phyloP scores from a whole-genome alignment of 1,284 basidiomycete species.

The Trametes pubescens region DNA sequence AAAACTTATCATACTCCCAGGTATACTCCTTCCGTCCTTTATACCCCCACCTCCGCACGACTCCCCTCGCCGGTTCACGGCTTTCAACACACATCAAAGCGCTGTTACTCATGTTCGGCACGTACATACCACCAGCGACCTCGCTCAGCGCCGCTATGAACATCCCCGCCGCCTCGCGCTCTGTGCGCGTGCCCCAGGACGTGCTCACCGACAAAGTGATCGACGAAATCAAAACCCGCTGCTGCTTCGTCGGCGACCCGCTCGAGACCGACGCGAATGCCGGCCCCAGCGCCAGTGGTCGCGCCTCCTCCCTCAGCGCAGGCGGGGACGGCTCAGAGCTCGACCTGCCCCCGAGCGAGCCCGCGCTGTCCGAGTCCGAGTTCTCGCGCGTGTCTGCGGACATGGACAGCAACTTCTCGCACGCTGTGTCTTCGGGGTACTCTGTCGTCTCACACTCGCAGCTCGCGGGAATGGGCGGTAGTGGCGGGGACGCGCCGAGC shows the following conservation, averaged over 20 bases:
- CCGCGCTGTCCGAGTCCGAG: constrained; percentile 69
- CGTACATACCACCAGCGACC: constrained; percentile 79
- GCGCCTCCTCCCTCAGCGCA: constrained; percentile 44
- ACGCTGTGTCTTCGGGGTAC: constrained; percentile 66
- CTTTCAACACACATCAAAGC: constrained; percentile 80
- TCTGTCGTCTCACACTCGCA: constrained; percentile 57
- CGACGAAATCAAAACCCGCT: constrained; percentile 85
- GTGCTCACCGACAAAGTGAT: constrained; percentile 77
- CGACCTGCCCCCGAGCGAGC: constrained; percentile 64
- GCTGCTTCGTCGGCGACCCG: constrained; percentile 77
- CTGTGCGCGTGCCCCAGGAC: constrained; percentile 75
- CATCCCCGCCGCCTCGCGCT: constrained; percentile 66
- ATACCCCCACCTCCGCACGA: constrained; percentile 81
- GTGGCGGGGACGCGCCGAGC: constrained; percentile 37
- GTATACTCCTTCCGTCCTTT: constrained; percentile 90
- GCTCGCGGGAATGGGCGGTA: constrained; percentile 34
- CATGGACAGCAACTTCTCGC: constrained; percentile 53
- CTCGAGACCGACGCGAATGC: constrained; percentile 52
- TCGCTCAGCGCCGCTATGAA: constrained; percentile 71
- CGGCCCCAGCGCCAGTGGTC: constrained; percentile 38
- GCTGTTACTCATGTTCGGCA: constrained; percentile 82
- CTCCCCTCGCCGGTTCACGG: constrained; percentile 81
- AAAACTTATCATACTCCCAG: constrained; percentile 50
- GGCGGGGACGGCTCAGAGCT: constrained; percentile 56
- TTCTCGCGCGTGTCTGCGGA: constrained; percentile 63